A percentile compares a stretch with the other conserved stretches of the same genome.
These are phyloP conservation scores for Starmerella stellata DNA, from an alignment of 805 yeast species.

Conservation along the genomic window DNA sequence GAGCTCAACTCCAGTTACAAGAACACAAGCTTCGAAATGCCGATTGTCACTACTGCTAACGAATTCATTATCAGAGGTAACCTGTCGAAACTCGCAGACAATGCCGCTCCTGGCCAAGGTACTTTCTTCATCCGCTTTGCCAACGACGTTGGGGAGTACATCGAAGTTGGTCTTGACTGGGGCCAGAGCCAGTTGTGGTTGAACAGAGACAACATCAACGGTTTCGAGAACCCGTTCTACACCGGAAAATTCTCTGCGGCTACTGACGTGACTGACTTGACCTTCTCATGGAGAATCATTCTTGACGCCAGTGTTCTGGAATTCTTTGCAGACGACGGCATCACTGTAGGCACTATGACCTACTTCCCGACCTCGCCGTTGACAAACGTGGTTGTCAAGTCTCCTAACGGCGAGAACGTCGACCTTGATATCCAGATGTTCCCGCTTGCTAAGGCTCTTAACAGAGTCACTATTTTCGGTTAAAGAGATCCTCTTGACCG, in stretches of 20 bases:
- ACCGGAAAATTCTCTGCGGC: conserved; percentile 13
- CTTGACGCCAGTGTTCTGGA: conserved; percentile 13
- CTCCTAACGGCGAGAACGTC: conserved; percentile 4
- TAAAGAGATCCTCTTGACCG: no score
- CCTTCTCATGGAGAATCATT: conserved; percentile 7
- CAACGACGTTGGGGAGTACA: conserved; percentile 6
- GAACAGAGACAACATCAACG: conserved; percentile 7
- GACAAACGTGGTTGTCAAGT: conserved; percentile 1
- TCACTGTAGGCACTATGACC: conserved; percentile 9
- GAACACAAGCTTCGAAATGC: not conserved
- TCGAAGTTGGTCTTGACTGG: conserved; percentile 10
- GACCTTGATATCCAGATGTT: not conserved
- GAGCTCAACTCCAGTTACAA: not conserved
- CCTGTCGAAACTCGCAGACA: not conserved
- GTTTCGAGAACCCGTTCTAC: conserved; percentile 12
- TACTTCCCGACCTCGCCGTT: conserved; percentile 9
- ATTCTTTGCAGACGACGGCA: conserved; percentile 11
- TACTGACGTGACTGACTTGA: not conserved
- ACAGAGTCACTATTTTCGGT: conserved; percentile 5
- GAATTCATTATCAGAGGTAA: conserved; percentile 5
- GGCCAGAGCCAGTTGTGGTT: conserved; percentile 10
- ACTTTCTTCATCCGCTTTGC: conserved; percentile 2
- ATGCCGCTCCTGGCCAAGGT: conserved; percentile 2
- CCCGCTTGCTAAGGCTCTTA: conserved; percentile 7
- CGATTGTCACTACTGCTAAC: conserved; percentile 1